Evolutionary conservation across 2,329 filamentous ascomycete species (phyloP).

Genomic region (Beauveria scarabaeidicola): DNA sequence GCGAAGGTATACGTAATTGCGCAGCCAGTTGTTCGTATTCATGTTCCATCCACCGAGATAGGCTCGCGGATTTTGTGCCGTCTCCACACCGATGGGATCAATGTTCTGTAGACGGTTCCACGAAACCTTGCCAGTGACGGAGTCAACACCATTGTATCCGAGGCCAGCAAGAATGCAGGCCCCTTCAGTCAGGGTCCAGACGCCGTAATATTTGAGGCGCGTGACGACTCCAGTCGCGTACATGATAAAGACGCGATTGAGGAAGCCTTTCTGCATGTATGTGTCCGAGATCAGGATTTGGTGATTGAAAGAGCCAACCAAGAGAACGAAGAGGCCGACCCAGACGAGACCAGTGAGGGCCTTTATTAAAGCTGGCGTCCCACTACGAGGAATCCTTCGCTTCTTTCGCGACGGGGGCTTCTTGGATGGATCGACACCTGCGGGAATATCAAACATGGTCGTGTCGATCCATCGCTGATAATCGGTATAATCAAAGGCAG

Average conservation of each 20-base stretch:
- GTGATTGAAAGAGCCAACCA: slow-evolving; percentile 59
- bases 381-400: slow-evolving; percentile 86
- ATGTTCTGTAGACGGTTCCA: slow-evolving; percentile 90
- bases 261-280: slow-evolving; percentile 60
- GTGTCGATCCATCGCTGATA: slow-evolving; percentile 90
- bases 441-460: slow-evolving; percentile 83
- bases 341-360: slow-evolving; percentile 64
- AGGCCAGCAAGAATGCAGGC: slow-evolving; percentile 89
- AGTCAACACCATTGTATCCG: slow-evolving; percentile 88
- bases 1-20: slow-evolving; percentile 90
- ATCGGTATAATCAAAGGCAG: slow-evolving; percentile 89
- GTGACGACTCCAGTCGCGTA: slow-evolving; percentile 77
- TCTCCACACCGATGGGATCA: slow-evolving; percentile 74
- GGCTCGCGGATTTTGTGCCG: slow-evolving; percentile 84
- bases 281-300: slow-evolving; percentile 54
- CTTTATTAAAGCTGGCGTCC: slow-evolving; percentile 74
- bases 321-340: slow-evolving; percentile 69
- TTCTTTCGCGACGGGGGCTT: slow-evolving; percentile 80
- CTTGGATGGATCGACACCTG: slow-evolving; percentile 73
- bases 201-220: slow-evolving; percentile 91
- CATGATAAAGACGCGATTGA: slow-evolving; percentile 66
- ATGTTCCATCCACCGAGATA: slow-evolving; percentile 96
- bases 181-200: slow-evolving; percentile 89
- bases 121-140: slow-evolving; percentile 71
- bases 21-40: slow-evolving; percentile 94